Evolutionary conservation across 768 basidiomycete genomes (phyloP).

Genomic region (Galerina marginata): DNA sequence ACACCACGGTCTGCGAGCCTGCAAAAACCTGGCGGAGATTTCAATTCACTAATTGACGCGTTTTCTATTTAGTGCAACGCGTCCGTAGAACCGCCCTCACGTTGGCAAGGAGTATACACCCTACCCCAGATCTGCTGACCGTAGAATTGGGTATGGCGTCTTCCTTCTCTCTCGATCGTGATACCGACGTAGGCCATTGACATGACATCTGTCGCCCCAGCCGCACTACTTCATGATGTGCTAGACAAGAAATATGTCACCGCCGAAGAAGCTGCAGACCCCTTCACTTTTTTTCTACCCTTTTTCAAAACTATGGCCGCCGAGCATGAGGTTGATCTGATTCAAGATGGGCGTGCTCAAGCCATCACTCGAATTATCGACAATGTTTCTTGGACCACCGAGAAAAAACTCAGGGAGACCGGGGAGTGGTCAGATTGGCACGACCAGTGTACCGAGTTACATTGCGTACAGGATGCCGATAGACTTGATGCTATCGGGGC

Average conservation of each 20-base stretch:
- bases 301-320: constrained; percentile 57
- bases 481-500: constrained; percentile 81
- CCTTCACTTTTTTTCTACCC: constrained; percentile 70
- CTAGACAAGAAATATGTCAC: constrained; percentile 86
- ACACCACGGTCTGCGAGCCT: constrained; percentile 66
- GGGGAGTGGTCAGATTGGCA: constrained; percentile 73
- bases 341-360: constrained; percentile 63
- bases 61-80: constrained; percentile 64
- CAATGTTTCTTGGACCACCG: constrained; percentile 86
- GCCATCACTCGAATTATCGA: constrained; percentile 68
- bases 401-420: constrained; percentile 64
- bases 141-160: constrained; percentile 69
- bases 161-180: constrained; percentile 11
- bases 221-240: constrained; percentile 89
- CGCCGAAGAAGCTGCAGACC: constrained; percentile 58
- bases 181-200: constrained; percentile 6
- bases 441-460: constrained; percentile 71
- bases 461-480: constrained; percentile 84
- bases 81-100: constrained; percentile 79
- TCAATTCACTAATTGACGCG: constrained; percentile 3
- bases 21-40: neutral
- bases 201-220: constrained; percentile 34
- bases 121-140: constrained; percentile 69
- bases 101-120: constrained; percentile 57
- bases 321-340: constrained; percentile 55